Evolutionary conservation across 2,329 filamentous ascomycete species (phyloP).

Genomic region (Colletotrichum caudatum): DNA sequence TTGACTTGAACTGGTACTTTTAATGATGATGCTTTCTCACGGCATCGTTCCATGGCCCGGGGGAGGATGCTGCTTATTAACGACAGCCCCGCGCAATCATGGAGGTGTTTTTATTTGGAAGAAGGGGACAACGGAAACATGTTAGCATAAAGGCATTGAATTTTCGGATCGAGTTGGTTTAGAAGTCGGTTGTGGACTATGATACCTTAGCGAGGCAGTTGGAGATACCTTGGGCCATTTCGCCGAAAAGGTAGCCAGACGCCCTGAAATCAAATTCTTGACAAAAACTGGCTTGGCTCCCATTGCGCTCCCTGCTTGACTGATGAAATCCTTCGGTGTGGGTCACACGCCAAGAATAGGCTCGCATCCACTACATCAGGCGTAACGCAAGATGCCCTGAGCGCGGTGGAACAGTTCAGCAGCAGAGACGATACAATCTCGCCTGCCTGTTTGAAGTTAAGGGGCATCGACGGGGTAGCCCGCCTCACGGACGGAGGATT

Average conservation of each 20-base stretch:
- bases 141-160: slow-evolving; percentile 17
- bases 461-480: slow-evolving; percentile 10
- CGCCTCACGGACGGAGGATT: not conserved
- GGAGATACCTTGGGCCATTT: slow-evolving; percentile 10
- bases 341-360: not conserved
- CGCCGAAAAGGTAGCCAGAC: slow-evolving; percentile 5
- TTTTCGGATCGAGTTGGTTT: slow-evolving; percentile 5
- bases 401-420: not conserved
- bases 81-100: slow-evolving; percentile 24
- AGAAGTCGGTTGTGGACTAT: slow-evolving; percentile 15
- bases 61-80: slow-evolving; percentile 7
- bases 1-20: slow-evolving; percentile 32
- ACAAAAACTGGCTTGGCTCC: not conserved
- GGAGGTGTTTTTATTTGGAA: slow-evolving; percentile 11
- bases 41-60: slow-evolving; percentile 11
- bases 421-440: slow-evolving; percentile 19
- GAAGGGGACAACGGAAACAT: slow-evolving; percentile 7
- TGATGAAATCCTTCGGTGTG: not conserved
- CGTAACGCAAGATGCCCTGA: not conserved
- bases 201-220: slow-evolving; percentile 21
- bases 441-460: slow-evolving; percentile 27
- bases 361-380: not conserved
- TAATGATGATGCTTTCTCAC: slow-evolving; percentile 35
- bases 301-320: not conserved
- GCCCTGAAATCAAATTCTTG: slow-evolving; percentile 21